A percentile compares a stretch with the other conserved stretches of the same genome.
These are phyloP conservation scores for Alternaria gansuensis DNA, from an alignment of 2,329 filamentous ascomycete species.

Conservation along the genomic window DNA sequence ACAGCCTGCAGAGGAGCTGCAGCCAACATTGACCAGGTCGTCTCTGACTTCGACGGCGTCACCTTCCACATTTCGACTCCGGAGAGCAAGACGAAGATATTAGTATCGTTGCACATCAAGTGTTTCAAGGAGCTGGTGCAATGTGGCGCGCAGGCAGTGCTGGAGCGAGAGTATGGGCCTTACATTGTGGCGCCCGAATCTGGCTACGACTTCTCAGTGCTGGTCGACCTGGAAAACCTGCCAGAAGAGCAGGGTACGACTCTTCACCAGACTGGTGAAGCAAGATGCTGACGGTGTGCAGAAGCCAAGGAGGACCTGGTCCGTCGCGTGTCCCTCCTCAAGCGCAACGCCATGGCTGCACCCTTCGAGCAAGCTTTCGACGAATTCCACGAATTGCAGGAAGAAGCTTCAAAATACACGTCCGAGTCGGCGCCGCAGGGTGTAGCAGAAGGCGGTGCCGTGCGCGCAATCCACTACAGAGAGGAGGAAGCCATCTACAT, in stretches of 20 bases:
- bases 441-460: constrained; percentile 84
- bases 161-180: constrained; percentile 91
- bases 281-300: constrained; percentile 48
- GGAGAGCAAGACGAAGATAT: constrained; percentile 90
- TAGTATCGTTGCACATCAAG: constrained; percentile 92
- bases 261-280: neutral
- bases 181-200: constrained; percentile 88
- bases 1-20: constrained; percentile 73
- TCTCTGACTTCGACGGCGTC: constrained; percentile 98
- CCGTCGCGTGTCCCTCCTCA: constrained; percentile 85
- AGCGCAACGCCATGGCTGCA: constrained; percentile 98
- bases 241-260: constrained; percentile 76
- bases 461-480: constrained; percentile 97
- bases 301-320: constrained; percentile 89
- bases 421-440: constrained; percentile 94
- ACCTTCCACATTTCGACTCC: constrained; percentile 98
- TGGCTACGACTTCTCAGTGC: constrained; percentile 95
- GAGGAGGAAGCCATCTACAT: constrained; percentile 99
- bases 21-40: constrained; percentile 93
- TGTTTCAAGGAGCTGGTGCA: constrained; percentile 92
- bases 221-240: constrained; percentile 86
- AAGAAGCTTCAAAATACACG: constrained; percentile 90
- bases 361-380: constrained; percentile 97
- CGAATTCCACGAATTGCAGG: constrained; percentile 84
- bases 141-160: constrained; percentile 90